Percentiles rank a stretch among this genome's conserved stretches.
Conservation (phyloP, 345 rosid species). For the Dipteronia sinensis region DNA sequence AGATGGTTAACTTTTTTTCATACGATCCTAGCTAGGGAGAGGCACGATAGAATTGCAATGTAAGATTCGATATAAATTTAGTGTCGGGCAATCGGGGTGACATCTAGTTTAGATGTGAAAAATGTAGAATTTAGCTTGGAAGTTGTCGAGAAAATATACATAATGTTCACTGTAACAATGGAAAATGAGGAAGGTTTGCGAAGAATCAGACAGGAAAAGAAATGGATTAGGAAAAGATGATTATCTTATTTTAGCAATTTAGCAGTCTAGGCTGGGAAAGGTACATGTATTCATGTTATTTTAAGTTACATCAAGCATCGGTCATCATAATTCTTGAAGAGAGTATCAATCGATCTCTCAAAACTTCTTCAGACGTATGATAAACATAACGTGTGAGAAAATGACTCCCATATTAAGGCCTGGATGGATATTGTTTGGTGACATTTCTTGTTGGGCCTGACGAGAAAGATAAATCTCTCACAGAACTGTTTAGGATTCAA, state of each 20-base stretch:
- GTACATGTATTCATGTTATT: background rate
- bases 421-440: background rate
- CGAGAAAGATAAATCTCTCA: background rate
- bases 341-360: background rate
- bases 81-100: background rate
- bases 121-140: background rate
- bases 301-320: background rate
- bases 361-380: background rate
- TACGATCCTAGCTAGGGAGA: background rate
- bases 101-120: background rate
- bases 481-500: background rate
- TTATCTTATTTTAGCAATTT: background rate
- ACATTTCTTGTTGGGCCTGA: background rate
- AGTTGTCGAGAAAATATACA: background rate
- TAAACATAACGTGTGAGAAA: background rate
- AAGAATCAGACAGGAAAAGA: background rate
- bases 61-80: background rate
- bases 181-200: background rate
- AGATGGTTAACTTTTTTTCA: background rate
- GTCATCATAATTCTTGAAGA: background rate
- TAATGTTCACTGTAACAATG: background rate
- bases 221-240: background rate
- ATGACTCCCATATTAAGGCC: background rate
- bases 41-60: background rate
- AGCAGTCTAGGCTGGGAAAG: background rate